Evolutionary conservation across 2,329 filamentous ascomycete genomes (phyloP).

Genomic region (Penicillium concentricum): DNA sequence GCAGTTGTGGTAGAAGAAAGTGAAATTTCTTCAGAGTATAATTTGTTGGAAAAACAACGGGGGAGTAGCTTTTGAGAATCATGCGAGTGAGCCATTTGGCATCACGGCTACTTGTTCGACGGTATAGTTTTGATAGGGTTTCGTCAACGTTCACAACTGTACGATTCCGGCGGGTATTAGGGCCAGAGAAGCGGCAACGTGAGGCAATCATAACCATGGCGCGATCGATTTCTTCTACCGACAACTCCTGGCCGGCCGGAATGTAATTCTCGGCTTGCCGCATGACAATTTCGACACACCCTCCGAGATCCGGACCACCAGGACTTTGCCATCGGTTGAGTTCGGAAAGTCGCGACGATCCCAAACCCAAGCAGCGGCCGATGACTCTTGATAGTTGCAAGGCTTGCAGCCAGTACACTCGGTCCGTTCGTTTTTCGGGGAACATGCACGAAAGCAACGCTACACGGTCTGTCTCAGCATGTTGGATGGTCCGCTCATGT

Average conservation of each 20-base stretch:
- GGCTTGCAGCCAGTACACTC: conserved; percentile 71
- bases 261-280: conserved; percentile 54
- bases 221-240: conserved; percentile 70
- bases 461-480: conserved; percentile 55
- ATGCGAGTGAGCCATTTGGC: conserved; percentile 86
- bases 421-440: conserved; percentile 72
- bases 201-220: conserved; percentile 67
- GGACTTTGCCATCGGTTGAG: conserved; percentile 63
- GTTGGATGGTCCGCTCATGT: conserved; percentile 60
- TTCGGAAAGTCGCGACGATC: conserved; percentile 59
- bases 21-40: conserved; percentile 63
- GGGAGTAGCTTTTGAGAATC: conserved; percentile 72
- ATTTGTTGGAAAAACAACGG: conserved; percentile 60
- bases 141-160: conserved; percentile 44
- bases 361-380: conserved; percentile 64
- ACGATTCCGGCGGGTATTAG: conserved; percentile 51
- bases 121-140: conserved; percentile 58
- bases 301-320: conserved; percentile 66
- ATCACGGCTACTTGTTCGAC: conserved; percentile 62
- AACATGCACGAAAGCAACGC: conserved; percentile 74
- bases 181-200: conserved; percentile 68
- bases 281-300: conserved; percentile 67
- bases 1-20: conserved; percentile 65
- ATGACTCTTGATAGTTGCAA: conserved; percentile 65
- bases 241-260: conserved; percentile 49